These are phyloP conservation scores for Dactylellina leptospora DNA, from an alignment of 2,329 filamentous ascomycete species.

Conservation along the genomic window DNA sequence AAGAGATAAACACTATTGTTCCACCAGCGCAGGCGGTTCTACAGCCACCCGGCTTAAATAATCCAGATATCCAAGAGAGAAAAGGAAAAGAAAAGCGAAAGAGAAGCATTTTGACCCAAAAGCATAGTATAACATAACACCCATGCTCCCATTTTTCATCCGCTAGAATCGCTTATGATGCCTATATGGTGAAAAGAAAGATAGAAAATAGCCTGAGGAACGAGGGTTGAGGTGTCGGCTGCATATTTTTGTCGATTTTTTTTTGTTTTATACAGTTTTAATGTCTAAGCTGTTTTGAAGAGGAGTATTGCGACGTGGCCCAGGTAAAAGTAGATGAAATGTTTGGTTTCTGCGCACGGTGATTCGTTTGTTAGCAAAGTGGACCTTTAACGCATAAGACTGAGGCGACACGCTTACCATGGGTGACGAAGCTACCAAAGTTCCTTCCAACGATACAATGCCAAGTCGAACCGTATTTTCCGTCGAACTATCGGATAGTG, in stretches of 20 bases:
- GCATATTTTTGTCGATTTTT: not conserved
- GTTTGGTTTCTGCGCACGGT: conserved; percentile 72
- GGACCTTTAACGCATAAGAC: not conserved
- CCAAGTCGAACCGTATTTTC: conserved; percentile 94
- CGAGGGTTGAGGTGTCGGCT: not conserved
- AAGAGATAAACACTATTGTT: conserved; percentile 14
- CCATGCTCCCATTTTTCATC: conserved; percentile 53
- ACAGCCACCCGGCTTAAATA: conserved; percentile 3
- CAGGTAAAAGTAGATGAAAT: conserved; percentile 99
- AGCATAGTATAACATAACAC: conserved; percentile 54
- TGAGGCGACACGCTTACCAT: conserved; percentile 70
- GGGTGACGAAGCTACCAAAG: conserved; percentile 98
- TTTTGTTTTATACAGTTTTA: not conserved
- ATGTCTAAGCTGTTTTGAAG: conserved; percentile 82
- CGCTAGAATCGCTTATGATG: conserved; percentile 52
- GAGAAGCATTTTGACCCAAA: conserved; percentile 45
- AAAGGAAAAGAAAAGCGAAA: conserved; percentile 16
- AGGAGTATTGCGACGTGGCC: conserved; percentile 97
- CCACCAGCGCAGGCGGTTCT: conserved; percentile 7
- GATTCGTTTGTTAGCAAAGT: not conserved
- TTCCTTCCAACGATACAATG: conserved; percentile 98
- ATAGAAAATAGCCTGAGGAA: conserved; percentile 23
- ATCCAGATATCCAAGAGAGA: conserved; percentile 42
- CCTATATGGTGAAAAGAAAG: conserved; percentile 47
- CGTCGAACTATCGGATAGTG: conserved; percentile 77